phyloP scores from a whole-genome alignment of 2,329 filamentous ascomycete genomes.

The Arachnopeziza araneosa region DNA sequence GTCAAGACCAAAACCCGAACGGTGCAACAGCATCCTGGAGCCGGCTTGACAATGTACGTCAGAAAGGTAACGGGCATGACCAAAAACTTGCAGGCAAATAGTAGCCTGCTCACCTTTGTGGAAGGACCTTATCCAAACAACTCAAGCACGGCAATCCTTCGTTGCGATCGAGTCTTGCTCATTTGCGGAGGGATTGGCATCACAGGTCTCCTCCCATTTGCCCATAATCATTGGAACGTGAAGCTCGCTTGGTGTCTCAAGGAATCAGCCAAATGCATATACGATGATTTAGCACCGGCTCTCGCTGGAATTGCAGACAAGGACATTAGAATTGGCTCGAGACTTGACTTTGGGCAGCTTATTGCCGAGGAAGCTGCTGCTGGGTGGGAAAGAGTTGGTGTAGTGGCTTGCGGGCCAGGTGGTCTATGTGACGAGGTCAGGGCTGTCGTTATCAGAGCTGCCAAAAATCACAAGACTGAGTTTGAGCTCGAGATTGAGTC shows the following conservation, averaged over 20 bases:
- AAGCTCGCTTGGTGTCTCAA: constrained; percentile 36
- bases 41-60: no score
- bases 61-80: constrained; percentile 31
- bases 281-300: constrained; percentile 26
- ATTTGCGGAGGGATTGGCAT: constrained; percentile 45
- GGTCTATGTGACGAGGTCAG: no score
- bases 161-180: constrained; percentile 35
- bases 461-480: no score
- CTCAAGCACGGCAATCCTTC: constrained; percentile 23
- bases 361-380: no score
- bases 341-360: no score
- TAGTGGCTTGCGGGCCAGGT: no score
- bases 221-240: constrained; percentile 31
- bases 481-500: no score
- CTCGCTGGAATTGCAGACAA: constrained; percentile 7
- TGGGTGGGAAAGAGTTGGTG: no score
- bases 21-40: no score
- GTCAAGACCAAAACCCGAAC: no score
- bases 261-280: constrained; percentile 23
- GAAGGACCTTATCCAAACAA: constrained; percentile 37
- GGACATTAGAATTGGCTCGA: no score
- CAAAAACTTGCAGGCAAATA: constrained; percentile 22
- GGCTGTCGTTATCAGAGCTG: no score
- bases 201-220: constrained; percentile 37
- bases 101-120: constrained; percentile 33